Evolutionary conservation across 805 yeast genomes (phyloP).

Genomic region (Candida yuanshanica): DNA sequence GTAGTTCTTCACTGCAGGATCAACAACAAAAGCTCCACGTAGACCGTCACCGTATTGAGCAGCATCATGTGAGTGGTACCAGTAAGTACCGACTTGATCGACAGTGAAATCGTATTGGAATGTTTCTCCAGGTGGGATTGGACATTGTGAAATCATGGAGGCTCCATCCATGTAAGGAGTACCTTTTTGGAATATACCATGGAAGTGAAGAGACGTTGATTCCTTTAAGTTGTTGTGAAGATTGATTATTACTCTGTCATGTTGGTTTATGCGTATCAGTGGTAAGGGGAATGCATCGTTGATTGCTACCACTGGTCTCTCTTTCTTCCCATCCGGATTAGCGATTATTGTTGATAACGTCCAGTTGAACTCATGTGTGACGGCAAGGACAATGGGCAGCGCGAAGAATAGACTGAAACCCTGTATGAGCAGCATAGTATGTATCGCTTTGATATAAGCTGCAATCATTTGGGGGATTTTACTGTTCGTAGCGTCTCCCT

Average conservation of each 20-base stretch:
- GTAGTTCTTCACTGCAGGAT: conserved; percentile 42
- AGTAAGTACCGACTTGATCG: conserved; percentile 79
- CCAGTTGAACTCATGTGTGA: conserved; percentile 59
- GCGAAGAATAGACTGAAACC: no score
- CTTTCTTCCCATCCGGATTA: conserved; percentile 34
- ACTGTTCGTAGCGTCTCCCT: no score
- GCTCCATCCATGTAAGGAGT: conserved; percentile 88
- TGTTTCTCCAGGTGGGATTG: conserved; percentile 74
- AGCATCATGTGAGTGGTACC: conserved; percentile 94
- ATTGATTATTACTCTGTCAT: conserved; percentile 70
- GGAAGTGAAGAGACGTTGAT: conserved; percentile 82
- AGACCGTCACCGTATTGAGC: conserved; percentile 95
- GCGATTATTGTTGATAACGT: conserved; percentile 53
- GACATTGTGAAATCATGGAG: conserved; percentile 83
- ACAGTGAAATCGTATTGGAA: conserved; percentile 85
- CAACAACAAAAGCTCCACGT: conserved; percentile 74
- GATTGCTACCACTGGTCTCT: conserved; percentile 38
- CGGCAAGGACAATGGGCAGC: background rate
- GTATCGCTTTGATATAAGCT: background rate
- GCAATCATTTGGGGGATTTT: no score
- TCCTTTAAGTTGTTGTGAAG: conserved; percentile 68
- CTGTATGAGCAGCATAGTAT: background rate
- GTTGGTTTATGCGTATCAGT: conserved; percentile 64
- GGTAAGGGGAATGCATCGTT: conserved; percentile 78
- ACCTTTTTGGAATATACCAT: conserved; percentile 78